Evolutionary conservation across 768 basidiomycete species (phyloP), one percentile per base, ranked within the genome.

Genomic region (Boletus sp.): DNA sequence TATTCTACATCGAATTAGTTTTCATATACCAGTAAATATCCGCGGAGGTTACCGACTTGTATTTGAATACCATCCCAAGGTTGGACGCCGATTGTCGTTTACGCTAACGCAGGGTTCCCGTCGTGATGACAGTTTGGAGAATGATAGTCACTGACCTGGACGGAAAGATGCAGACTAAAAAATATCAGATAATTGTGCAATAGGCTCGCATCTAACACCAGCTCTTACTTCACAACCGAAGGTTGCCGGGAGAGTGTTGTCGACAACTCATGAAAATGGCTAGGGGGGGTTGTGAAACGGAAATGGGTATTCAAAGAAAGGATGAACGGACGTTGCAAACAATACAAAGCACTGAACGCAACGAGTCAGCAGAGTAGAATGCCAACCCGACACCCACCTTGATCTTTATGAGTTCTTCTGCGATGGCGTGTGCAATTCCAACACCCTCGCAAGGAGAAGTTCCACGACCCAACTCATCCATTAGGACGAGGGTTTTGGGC

Each of bases 381-480:
- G 39, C 35, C 17, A 35, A 54, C 39, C 46, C 42, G 42, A 39
- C 24, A 60, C 77, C 40, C 33, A 90, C 94, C 77, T 90, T 90
- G 47, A 81, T 75, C 49, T 75, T 76, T 62, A 98, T 86, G 54
- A 86, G 81, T 67, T 74, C 90, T 75, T 87, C 93, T 15, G 83
- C 90, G 63, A 93, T 90, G 14, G 92, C 90, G 72, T 92, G 86
- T 1, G 89, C 84, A 56, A 94, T 90, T 4, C 90, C 92, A 15
- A 90, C 74, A 10, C 83, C 96, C 73, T 90, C 96, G 33, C 77
- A 73, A 0, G 94, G 87, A 3, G 91, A 89, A 2, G 96, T 98
- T 1, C 96, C 96, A 33, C 94, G 81, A 0, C 96, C 96, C 7
- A 98, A 79, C 71, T 99, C 97, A 67, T 99, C 97, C 14, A 98